Evolutionary conservation across 495 filamentous ascomycete genomes (phyloP), one percentile per base, ranked within the genome.

Genomic region (Podospora pseudocomata): DNA sequence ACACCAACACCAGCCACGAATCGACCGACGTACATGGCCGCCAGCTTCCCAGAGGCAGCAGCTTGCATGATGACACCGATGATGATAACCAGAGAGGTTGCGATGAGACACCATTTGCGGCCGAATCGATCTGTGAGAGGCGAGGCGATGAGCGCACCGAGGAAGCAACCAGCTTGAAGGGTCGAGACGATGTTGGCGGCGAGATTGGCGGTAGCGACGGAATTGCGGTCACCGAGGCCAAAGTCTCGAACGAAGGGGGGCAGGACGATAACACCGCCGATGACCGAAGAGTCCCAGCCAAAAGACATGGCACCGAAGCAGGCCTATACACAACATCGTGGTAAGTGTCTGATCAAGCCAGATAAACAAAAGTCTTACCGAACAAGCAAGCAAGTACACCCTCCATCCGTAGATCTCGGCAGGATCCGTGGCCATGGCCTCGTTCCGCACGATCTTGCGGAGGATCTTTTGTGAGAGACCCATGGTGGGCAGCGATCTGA

Each of bases 401-500:
- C 90, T 86, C 90, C 90, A 92, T 69, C 89, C 89, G 71, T 93
- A 93, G 73, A 93, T 91, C 80, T 93, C 88, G 65, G 83, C 83
- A 13, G 91, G 90, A 72, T 91, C 90, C 59, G 78, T 80, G 78
- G 85, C 89, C 88, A 92, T 92, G 57, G 91, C 87, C 69, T 92
- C 89, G 86, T 93, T 93, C 77, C 86, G 86, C 70, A 92, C 88
- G 72, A 93, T 86, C 68, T 84, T 87, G 68, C 80, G 83, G 39
- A 92, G 77, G 63, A 92, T 64, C 70, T 57, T 72, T 30, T 67
- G 56, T 6, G 73, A 71, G 9, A 72, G 28, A 59, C 56, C 30
- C 75, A 77, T 77, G 59, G 54, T 77, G 74, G 66, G 65, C 65
- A 18, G 65, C 65, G 13, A 23, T 57, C 68, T 27, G 23, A 23